Evolutionary conservation across 2,329 filamentous ascomycete species (phyloP), one percentile per base, ranked within the genome.

Genomic region (Calcarisporium arbuscula): DNA sequence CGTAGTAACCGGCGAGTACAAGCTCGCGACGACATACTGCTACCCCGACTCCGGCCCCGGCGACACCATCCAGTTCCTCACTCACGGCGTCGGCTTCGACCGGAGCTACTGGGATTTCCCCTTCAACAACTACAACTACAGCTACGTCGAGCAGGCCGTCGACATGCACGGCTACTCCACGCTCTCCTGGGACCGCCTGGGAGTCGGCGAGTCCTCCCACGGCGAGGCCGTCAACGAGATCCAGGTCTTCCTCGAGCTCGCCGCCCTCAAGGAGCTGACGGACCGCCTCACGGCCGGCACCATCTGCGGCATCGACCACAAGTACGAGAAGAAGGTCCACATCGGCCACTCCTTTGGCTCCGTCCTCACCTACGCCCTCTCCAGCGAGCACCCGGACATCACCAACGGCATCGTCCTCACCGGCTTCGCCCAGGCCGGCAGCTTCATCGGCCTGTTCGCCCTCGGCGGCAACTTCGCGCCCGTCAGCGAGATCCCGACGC

Each of bases 301-400:
- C 1, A 56, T 81, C 17, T 50, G 60, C 0, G 55, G 58, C 15
- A 52, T 72, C n/a, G 50, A 50, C 19, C 44, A 52, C 30, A 43
- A 42, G 15, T 64, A 57, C 44, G 38, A 48, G 28, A 67, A 70
- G 47, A 57, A 75, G 17, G 60, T 77, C 8, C 77, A 82, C 50
- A 63, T 79, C 12, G 79, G 78, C 10, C 77, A 83, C 59, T 77
- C 72, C 0, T 82, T 78, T 45, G 79, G 79, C 20, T 77, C 75
- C 0, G 56, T 68, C 6, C 71, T 76, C 45, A 71, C 68, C 3
- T 79, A 76, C 53, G 65, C 58, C 30, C 61, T 82, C 15, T 68
- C 71, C 7, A 64, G 64, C 30, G 50, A 60, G 38, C 60, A 75
- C 46, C 74, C 75, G 1, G 49, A 63, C 35, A 57, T 73, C 37